Conservation (phyloP, 2,329 filamentous ascomycete species). For the Dryadomyces quercivorus region DNA sequence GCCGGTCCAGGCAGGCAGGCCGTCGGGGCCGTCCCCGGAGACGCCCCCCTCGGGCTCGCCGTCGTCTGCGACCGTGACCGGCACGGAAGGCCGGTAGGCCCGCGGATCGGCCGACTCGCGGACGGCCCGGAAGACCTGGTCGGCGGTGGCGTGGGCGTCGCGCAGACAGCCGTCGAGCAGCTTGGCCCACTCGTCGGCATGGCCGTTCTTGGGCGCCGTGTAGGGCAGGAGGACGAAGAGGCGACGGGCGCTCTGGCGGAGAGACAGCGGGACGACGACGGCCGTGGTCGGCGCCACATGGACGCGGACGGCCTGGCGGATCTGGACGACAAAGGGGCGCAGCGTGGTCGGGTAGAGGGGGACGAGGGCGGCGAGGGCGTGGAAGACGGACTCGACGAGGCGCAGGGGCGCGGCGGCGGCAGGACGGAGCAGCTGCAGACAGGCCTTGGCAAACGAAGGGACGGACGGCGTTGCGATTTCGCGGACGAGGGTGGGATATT, state of each 20-base stretch:
- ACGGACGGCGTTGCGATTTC: constrained; percentile 81
- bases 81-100: constrained; percentile 36
- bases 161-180: constrained; percentile 49
- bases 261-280: constrained; percentile 25
- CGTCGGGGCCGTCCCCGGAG: constrained; percentile 27
- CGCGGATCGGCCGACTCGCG: constrained; percentile 71
- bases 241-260: constrained; percentile 47
- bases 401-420: constrained; percentile 25
- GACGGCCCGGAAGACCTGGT: constrained; percentile 67
- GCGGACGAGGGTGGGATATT: constrained; percentile 69
- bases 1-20: constrained; percentile 59
- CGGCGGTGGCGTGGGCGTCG: constrained; percentile 57
- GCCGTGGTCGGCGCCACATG: constrained; percentile 49
- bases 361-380: constrained; percentile 59
- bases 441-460: constrained; percentile 60
- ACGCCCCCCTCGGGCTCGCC: constrained; percentile 33
- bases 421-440: constrained; percentile 51
- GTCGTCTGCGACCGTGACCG: constrained; percentile 26
- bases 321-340: constrained; percentile 59
- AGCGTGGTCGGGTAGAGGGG: constrained; percentile 76
- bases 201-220: constrained; percentile 69
- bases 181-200: constrained; percentile 67
- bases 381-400: constrained; percentile 55
- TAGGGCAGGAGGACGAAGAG: constrained; percentile 62
- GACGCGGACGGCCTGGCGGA: constrained; percentile 46